Conservation (phyloP, 73 alveolate species). For the Paramecium sexaurelia region DNA sequence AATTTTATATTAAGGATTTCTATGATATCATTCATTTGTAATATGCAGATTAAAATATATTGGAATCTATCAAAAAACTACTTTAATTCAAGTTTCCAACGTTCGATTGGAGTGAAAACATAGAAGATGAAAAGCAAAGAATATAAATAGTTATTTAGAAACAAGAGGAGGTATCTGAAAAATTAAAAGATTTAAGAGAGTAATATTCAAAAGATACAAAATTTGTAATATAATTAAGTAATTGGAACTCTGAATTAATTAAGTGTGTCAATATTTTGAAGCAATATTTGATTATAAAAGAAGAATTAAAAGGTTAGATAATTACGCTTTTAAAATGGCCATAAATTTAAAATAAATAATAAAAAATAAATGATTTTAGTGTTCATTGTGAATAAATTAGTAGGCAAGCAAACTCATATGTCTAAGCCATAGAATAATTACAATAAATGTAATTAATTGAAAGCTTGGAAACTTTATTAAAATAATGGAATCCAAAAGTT, state of each 20-base stretch:
- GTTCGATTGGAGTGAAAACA: background rate
- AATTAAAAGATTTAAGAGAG: background rate
- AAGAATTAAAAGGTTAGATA: background rate
- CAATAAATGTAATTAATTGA: background rate
- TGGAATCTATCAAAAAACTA: background rate
- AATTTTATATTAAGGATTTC: background rate
- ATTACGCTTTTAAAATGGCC: background rate
- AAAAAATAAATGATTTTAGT: background rate
- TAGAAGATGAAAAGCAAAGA: background rate
- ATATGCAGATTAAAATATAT: background rate
- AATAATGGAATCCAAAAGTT: background rate
- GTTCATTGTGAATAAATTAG: background rate
- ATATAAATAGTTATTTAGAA: background rate
- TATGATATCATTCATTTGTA: background rate
- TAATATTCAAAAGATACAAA: background rate
- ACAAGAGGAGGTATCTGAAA: background rate
- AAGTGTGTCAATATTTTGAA: background rate
- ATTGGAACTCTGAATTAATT: background rate
- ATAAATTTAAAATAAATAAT: background rate
- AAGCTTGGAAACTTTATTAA: background rate
- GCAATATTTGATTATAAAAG: background rate
- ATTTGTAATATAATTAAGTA: background rate
- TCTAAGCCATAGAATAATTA: background rate
- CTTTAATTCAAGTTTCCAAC: background rate
- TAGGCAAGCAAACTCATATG: background rate